These are phyloP conservation scores for Exophiala lecanii-corni DNA, from an alignment of 2,329 filamentous ascomycete genomes.

Conservation along the genomic window DNA sequence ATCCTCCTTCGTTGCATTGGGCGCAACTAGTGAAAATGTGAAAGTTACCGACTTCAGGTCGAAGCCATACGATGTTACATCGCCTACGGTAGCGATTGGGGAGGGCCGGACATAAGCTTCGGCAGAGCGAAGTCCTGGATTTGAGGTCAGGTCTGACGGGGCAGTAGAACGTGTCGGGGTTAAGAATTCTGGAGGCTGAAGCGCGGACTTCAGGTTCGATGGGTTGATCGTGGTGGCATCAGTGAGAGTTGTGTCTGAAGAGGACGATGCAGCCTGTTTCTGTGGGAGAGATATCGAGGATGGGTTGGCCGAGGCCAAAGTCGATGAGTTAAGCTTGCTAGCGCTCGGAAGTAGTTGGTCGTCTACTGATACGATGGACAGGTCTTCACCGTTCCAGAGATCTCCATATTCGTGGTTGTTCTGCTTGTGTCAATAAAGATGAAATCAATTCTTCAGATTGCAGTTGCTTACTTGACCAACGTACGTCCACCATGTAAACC, in stretches of 20 bases:
- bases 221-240: slow-evolving; percentile 59
- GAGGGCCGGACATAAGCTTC: slow-evolving; percentile 89
- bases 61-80: slow-evolving; percentile 68
- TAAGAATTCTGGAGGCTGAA: slow-evolving; percentile 51
- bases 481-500: slow-evolving; percentile 88
- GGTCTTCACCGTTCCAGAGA: slow-evolving; percentile 94
- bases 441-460: too few relatives aligned
- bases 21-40: slow-evolving; percentile 62
- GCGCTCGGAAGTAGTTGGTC: slow-evolving; percentile 56
- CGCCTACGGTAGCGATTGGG: slow-evolving; percentile 69
- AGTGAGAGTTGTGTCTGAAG: slow-evolving; percentile 48
- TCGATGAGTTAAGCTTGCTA: slow-evolving; percentile 21
- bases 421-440: slow-evolving; percentile 34
- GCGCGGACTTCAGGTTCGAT: slow-evolving; percentile 66
- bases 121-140: slow-evolving; percentile 76
- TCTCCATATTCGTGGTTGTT: slow-evolving; percentile 89
- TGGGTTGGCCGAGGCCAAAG: slow-evolving; percentile 34
- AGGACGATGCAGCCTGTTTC: slow-evolving; percentile 41
- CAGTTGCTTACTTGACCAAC: slow-evolving; percentile 60
- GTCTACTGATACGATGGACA: slow-evolving; percentile 83
- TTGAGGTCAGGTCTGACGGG: slow-evolving; percentile 16
- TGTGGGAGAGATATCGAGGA: slow-evolving; percentile 35
- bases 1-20: slow-evolving; percentile 56
- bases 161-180: slow-evolving; percentile 48
- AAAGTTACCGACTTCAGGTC: slow-evolving; percentile 77